Evolutionary conservation across 495 filamentous ascomycete genomes (phyloP).

Genomic region (Podospora didyma): DNA sequence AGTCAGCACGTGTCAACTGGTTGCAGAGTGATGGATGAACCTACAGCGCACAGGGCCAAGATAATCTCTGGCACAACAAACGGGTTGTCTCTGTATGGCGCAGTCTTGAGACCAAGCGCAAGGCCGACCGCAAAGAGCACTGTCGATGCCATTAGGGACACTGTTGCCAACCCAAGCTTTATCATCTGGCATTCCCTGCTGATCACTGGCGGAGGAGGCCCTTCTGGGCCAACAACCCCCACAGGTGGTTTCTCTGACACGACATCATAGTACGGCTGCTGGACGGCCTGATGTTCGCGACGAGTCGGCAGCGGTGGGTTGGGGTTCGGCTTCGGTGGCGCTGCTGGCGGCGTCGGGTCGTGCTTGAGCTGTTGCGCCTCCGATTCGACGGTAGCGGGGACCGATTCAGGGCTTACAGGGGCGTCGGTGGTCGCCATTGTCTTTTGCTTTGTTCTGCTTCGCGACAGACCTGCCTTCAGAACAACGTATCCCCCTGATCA

Average conservation of each 20-base stretch:
- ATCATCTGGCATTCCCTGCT: slow-evolving; percentile 22
- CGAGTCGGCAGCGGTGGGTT: background rate
- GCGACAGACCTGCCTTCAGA: background rate
- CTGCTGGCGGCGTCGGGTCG: background rate
- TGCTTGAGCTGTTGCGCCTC: background rate
- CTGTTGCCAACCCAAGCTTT: slow-evolving; percentile 27
- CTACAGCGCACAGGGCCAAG: background rate
- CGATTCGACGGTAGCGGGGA: background rate
- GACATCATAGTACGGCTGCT: background rate
- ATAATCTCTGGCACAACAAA: background rate
- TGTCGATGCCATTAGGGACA: slow-evolving; percentile 22
- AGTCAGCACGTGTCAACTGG: background rate
- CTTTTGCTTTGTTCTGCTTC: background rate
- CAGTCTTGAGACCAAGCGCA: background rate
- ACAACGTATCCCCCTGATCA: background rate
- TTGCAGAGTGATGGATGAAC: no score
- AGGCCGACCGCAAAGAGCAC: slow-evolving; percentile 28
- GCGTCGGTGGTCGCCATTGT: background rate
- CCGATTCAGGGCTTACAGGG: no score
- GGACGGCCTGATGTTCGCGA: background rate
- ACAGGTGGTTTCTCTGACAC: background rate
- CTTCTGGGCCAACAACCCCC: no score
- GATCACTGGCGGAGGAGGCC: background rate
- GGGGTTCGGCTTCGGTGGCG: background rate
- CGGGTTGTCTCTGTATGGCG: background rate